Evolutionary conservation across 257 asterid genomes (phyloP).

Genomic region (Forsythia suspensa): DNA sequence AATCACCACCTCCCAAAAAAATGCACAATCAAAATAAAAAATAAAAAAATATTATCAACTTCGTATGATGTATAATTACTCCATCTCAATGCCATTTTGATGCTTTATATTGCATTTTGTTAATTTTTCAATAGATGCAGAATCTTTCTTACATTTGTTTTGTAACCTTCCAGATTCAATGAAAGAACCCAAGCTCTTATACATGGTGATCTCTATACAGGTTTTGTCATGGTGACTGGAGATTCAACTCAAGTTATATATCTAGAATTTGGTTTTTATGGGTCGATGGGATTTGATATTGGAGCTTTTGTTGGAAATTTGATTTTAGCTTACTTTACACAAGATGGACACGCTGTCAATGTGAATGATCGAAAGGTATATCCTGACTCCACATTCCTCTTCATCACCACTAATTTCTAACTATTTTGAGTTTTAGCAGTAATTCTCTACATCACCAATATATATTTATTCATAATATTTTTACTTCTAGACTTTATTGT

Average conservation of each 20-base stretch:
- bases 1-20: too few species aligned
- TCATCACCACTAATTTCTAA: not conserved
- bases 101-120: conserved; percentile 5
- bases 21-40: too few species aligned
- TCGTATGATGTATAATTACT: too few species aligned
- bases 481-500: not conserved
- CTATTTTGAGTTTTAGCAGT: conserved; percentile 6
- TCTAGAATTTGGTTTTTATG: conserved; percentile 93
- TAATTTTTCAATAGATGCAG: not conserved
- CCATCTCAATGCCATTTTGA: not conserved
- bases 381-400: conserved; percentile 4
- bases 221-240: conserved; percentile 84
- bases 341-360: conserved; percentile 80
- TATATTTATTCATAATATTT: not conserved
- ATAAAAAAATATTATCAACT: too few species aligned
- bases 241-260: conserved; percentile 90
- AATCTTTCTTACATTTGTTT: conserved; percentile 25
- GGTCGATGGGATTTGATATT: conserved; percentile 89
- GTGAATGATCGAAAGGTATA: conserved; percentile 71
- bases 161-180: conserved; percentile 63
- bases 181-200: conserved; percentile 95
- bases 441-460: not conserved
- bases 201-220: conserved; percentile 94
- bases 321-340: conserved; percentile 84
- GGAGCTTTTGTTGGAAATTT: conserved; percentile 95